Base-by-base conservation (phyloP, 805 yeast genomes). In the Barnettozyma siamensis region DNA sequence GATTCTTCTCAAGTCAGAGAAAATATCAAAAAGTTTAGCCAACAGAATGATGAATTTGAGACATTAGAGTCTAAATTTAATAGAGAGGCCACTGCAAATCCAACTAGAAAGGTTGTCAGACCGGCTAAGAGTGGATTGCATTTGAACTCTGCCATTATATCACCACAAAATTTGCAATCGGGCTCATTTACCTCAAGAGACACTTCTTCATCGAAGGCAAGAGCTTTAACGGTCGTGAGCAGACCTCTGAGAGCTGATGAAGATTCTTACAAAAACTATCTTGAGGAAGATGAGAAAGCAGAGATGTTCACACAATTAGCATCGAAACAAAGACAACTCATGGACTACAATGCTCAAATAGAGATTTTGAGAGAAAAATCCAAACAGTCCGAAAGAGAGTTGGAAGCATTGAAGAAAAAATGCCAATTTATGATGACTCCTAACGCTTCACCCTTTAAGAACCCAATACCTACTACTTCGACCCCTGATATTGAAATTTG, bases 281-380 rank as follows among this genome's bases (percentile, higher is more conserved):
- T 28, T 7, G 28, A 27, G 34, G 26, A 34, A 13, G 36, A 31
- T 8, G 36, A 17, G 3, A 17, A 37, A 27, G 44, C 52, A 20
- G 53, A 51, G 11, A 13, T 72, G 15, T 51, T 73, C 29, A 66
- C 58, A 39, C 56, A 59, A 33, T 48, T 72, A 38, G 78, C 83
- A 0, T 51, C 69, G 2, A 78, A 79, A 51, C 81, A 78, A 50
- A 66, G 79, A 44, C 69, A 69, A 41, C 67, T 78, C 8, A 46
- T 67, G 15, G 81, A 76, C 37, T 54, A 75, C 42, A 73, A 70
- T 50, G 59, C 64, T n/a, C 65, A 65, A 27, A 53, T 67, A 40
- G 62, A 64, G 12, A 31, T 42, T 7, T 48, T 64, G 26, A 61
- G 64, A 44, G 53, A 55, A 21, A 66, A 66, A 47, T 55, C 78